Percentiles rank a stretch among this genome's conserved stretches.
Evolutionary conservation across 2,329 filamentous ascomycete species (phyloP).

Genomic region (Ceratocystis huliohia): DNA sequence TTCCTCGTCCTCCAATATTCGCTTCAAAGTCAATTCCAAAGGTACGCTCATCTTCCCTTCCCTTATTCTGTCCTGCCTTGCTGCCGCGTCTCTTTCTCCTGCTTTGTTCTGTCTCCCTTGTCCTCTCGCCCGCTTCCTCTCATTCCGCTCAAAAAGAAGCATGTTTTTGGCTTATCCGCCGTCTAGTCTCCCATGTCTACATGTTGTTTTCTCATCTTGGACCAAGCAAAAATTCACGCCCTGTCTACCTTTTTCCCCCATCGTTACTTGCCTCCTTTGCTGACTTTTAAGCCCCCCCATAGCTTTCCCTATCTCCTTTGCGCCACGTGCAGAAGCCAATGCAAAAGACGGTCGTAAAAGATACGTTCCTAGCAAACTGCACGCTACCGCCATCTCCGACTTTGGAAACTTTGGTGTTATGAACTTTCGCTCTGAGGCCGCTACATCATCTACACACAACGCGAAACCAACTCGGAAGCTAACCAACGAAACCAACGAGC

Average conservation of each 20-base stretch:
- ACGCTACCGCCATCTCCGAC: slow-evolving; percentile 43
- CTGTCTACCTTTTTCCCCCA: background rate
- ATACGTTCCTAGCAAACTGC: slow-evolving; percentile 49
- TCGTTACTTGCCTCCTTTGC: too few relatives aligned
- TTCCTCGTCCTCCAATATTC: slow-evolving; percentile 14
- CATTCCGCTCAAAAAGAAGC: too few relatives aligned
- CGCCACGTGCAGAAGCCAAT: slow-evolving; percentile 12
- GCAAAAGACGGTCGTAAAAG: slow-evolving; percentile 30
- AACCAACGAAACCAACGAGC: slow-evolving; percentile 32
- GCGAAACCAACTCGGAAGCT: slow-evolving; percentile 24
- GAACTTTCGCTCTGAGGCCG: slow-evolving; percentile 35
- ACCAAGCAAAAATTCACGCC: background rate
- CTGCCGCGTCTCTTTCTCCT: background rate
- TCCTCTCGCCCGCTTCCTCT: background rate
- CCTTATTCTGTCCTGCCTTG: too few relatives aligned
- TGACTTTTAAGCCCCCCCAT: too few relatives aligned
- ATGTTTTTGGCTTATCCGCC: background rate
- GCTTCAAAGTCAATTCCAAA: slow-evolving; percentile 16
- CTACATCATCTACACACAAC: slow-evolving; percentile 26
- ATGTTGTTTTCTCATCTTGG: background rate
- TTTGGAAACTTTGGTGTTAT: slow-evolving; percentile 52
- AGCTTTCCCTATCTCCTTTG: slow-evolving; percentile 16
- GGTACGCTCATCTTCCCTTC: slow-evolving; percentile 9
- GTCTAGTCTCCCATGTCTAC: background rate
- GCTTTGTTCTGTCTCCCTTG: background rate